phyloP scores from a whole-genome alignment of 2,329 filamentous ascomycete species.

The Massarina eburnea region DNA sequence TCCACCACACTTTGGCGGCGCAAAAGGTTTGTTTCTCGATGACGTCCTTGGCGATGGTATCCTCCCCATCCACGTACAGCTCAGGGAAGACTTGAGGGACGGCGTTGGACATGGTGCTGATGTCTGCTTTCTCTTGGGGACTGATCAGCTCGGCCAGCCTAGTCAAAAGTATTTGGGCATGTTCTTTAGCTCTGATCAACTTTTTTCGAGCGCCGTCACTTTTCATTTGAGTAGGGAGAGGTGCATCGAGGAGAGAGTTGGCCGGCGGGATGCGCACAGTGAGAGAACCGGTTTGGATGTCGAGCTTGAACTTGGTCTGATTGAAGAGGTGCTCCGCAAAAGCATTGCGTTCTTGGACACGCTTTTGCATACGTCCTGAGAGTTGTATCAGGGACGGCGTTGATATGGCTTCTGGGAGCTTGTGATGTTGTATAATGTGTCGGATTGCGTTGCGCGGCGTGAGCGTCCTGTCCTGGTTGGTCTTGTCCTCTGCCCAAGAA shows the following conservation, averaged over 20 bases:
- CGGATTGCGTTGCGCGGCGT: constrained; percentile 82
- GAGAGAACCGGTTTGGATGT: constrained; percentile 40
- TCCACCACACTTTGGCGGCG: constrained; percentile 29
- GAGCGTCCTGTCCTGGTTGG: constrained; percentile 75
- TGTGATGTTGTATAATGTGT: constrained; percentile 59
- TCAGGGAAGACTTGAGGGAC: constrained; percentile 47
- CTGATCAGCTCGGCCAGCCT: constrained; percentile 53
- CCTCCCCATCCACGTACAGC: constrained; percentile 11
- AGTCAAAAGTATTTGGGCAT: constrained; percentile 50
- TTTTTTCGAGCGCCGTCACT: constrained; percentile 11
- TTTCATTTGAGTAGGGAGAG: constrained; percentile 8
- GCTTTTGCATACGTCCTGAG: constrained; percentile 52
- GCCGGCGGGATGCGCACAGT: constrained; percentile 31
- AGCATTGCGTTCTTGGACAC: constrained; percentile 53
- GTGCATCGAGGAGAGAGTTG: constrained; percentile 17
- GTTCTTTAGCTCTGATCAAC: constrained; percentile 22
- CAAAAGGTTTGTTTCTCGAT: constrained; percentile 14
- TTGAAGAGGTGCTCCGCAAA: constrained; percentile 60
- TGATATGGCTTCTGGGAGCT: constrained; percentile 70
- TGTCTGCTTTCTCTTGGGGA: constrained; percentile 47
- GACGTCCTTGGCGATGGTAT: not conserved
- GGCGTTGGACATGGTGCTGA: constrained; percentile 47
- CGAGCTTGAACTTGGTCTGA: constrained; percentile 48
- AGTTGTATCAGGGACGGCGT: constrained; percentile 58
- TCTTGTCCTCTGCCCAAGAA: constrained; percentile 80